Percentiles rank a stretch among this genome's conserved stretches.
Conservation (phyloP, 2,329 filamentous ascomycete genomes). For the Talaromyces verruculosus region DNA sequence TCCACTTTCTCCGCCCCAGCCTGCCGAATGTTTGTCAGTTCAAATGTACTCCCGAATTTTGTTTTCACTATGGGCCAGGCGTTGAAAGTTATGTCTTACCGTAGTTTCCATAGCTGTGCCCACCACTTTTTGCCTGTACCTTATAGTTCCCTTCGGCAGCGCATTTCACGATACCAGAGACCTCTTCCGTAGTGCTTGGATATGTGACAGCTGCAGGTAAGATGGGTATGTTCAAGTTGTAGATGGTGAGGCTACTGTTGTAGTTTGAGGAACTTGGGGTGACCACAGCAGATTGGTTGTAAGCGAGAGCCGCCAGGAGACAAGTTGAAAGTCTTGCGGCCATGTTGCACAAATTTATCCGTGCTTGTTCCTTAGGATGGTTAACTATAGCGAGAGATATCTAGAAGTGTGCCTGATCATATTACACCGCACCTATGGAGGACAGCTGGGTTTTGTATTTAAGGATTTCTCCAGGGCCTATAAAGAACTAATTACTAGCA, state of each 20-base stretch:
- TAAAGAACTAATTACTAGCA: not conserved
- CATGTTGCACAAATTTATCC: not conserved
- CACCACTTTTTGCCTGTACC: conserved; percentile 54
- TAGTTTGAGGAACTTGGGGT: conserved; percentile 13
- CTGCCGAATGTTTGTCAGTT: conserved; percentile 23
- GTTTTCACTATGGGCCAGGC: not conserved
- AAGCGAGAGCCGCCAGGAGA: conserved; percentile 14
- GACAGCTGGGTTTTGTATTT: not conserved
- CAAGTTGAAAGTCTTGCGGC: conserved; percentile 2
- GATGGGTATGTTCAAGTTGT: conserved; percentile 34
- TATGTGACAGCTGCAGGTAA: conserved; percentile 35
- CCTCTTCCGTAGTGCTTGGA: conserved; percentile 39
- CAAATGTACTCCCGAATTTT: not conserved
- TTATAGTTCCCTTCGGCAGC: conserved; percentile 45
- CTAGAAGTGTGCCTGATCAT: not conserved
- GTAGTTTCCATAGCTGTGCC: conserved; percentile 56
- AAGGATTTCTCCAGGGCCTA: not conserved
- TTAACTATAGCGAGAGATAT: not conserved
- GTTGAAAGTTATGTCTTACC: conserved; percentile 30
- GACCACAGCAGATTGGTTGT: conserved; percentile 8
- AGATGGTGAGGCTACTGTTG: conserved; percentile 25
- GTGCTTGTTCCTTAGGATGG: not conserved
- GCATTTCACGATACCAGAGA: conserved; percentile 52
- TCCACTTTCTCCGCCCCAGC: conserved; percentile 38
- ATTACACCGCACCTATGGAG: not conserved